Base-by-base conservation (phyloP, 805 yeast species). In the Metschnikowia noctiluminum region DNA sequence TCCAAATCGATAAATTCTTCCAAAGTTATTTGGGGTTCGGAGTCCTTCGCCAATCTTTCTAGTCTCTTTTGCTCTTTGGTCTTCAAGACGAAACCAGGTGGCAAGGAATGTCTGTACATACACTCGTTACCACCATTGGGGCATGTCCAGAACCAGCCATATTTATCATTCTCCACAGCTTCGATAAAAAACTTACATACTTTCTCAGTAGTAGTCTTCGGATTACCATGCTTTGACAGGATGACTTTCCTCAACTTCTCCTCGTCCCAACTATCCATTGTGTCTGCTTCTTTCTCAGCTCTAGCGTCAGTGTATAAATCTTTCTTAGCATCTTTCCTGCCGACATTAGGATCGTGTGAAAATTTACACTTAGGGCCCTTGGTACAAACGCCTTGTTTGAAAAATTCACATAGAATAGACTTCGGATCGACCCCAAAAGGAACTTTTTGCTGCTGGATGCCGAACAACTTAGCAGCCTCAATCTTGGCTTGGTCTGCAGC, bases 101-200 rank as follows among this genome's bases (percentile, higher is more conserved):
- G 99, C 62, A 94, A 77, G 8, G 97, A 87, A 69, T 94, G 99
- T 69, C 81, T 84, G 74, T 94, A 94, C 75, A 85, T 92, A 80
- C 99, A 94, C 52, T 81, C 85, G 52, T 86, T 82, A 56, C 96
- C 97, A 37, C 92, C 91, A 59, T 89, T 89, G 28, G 99, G 99
- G 74, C 99, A 94, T 16, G 79, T 77, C 99, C 99, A 94, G 70
- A 94, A 91, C 99, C 99, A 94, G 63, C 99, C 99, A 65, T 94
- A 94, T 65, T 92, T 92, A 50, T 92, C 94, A 63, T 90, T 89
- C 65, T 94, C 99, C 49, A 94, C 97, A 0, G 99, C 98, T 51
- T 90, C 96, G 56, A 94, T 88, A 72, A 94, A 95, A 69, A 68
- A 82, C 67, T 91, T 94, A 79, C 99, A 94, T 42, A 94, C 88